Conservation (phyloP, 495 filamentous ascomycete species). For the Astrothelium macrocarpum region DNA sequence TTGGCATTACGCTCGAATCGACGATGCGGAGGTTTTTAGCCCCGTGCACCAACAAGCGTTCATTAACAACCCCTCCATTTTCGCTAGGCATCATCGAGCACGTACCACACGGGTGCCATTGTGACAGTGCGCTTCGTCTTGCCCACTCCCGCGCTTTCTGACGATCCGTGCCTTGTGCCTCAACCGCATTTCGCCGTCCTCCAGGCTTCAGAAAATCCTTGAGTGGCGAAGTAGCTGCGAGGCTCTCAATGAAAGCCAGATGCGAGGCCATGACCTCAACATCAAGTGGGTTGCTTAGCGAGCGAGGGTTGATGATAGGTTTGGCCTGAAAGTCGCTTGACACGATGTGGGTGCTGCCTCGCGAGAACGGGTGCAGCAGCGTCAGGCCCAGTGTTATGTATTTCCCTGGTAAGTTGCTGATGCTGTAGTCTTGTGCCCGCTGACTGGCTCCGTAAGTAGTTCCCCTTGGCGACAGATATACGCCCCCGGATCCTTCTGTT, state of each 20-base stretch:
- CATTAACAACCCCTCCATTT: conserved; percentile 41
- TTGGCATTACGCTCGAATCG: conserved; percentile 24
- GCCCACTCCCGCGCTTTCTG: conserved; percentile 6
- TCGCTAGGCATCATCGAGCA: conserved; percentile 38
- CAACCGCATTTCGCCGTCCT: background rate
- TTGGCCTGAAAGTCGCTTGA: conserved; percentile 1
- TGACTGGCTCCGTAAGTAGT: background rate
- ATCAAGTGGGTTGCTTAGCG: conserved; percentile 15
- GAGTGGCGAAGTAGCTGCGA: conserved; percentile 8
- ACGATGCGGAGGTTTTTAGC: conserved; percentile 22
- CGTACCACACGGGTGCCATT: conserved; percentile 15
- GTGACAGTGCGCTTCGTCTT: background rate
- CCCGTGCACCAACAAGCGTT: conserved; percentile 29
- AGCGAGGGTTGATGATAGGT: conserved; percentile 12
- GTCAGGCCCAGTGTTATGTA: background rate
- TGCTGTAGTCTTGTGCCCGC: background rate
- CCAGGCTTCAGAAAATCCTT: conserved; percentile 3
- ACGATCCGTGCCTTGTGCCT: background rate
- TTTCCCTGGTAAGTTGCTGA: background rate
- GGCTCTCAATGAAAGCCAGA: conserved; percentile 6
- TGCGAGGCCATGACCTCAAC: conserved; percentile 12
- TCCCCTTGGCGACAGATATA: background rate
- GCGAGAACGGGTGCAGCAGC: conserved; percentile 12
- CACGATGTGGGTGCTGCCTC: conserved; percentile 14
- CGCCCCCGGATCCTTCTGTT: background rate